phyloP scores from a whole-genome alignment of 1,139 yeast genomes.

The Geotrichum restrictum region DNA sequence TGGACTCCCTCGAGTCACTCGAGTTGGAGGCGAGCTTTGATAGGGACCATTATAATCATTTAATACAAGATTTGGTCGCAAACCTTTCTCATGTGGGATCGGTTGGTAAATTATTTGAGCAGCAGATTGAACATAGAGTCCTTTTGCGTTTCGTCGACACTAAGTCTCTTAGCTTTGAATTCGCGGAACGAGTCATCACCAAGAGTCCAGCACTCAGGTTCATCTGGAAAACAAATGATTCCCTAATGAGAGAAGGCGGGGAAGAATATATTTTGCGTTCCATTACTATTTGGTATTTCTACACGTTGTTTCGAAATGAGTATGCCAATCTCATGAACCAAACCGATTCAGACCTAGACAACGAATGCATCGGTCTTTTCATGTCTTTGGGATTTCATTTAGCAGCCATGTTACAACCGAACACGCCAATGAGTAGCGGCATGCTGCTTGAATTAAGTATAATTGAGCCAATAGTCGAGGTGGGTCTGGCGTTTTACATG shows the following conservation, averaged over 20 bases:
- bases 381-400: constrained; percentile 6
- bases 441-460: constrained; percentile 7
- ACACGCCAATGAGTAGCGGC: constrained; percentile 8
- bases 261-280: constrained; percentile 7
- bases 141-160: too few species aligned
- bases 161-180: too few species aligned
- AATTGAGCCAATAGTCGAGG: constrained; percentile 6
- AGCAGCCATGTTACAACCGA: constrained; percentile 4
- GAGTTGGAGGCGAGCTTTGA: neutral
- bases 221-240: neutral
- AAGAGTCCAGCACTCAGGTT: neutral
- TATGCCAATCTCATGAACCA: neutral
- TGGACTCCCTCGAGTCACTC: constrained; percentile 4
- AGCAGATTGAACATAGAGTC: too few species aligned
- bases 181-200: neutral
- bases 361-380: neutral
- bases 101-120: constrained; percentile 9
- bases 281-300: constrained; percentile 7
- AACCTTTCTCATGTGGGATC: constrained; percentile 7
- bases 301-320: neutral
- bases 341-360: neutral
- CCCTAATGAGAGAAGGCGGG: neutral
- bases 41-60: neutral
- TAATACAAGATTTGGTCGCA: constrained; percentile 2
- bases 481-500: constrained; percentile 3